These are phyloP conservation scores for Linderniella brevidens DNA, from an alignment of 257 asterid species.

Conservation along the genomic window DNA sequence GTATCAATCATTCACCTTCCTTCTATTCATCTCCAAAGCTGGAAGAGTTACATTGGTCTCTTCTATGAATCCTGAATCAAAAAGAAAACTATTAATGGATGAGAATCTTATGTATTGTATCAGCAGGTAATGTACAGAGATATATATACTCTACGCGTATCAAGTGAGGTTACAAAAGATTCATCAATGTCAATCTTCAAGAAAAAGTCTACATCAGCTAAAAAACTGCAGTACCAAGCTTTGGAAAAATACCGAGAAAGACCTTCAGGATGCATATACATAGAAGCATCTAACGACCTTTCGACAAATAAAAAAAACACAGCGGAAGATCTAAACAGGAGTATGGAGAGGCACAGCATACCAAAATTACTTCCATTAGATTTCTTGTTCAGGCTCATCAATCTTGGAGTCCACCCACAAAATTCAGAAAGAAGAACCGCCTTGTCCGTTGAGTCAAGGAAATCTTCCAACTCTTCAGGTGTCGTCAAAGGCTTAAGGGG, in stretches of 20 bases:
- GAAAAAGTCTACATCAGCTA: too few relatives aligned
- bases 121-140: too few relatives aligned
- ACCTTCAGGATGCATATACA: too few relatives aligned
- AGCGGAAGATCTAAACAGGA: conserved; percentile 3
- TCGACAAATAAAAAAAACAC: background rate
- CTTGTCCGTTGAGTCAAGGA: conserved; percentile 76
- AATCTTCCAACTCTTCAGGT: conserved; percentile 36
- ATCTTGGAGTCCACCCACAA: conserved; percentile 76
- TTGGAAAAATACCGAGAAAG: too few relatives aligned
- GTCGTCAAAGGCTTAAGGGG: conserved; percentile 46
- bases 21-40: conserved; percentile 30
- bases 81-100: too few relatives aligned
- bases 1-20: conserved; percentile 76
- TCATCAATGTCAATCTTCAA: too few relatives aligned
- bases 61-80: background rate
- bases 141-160: too few relatives aligned
- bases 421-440: conserved; percentile 67
- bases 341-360: conserved; percentile 12
- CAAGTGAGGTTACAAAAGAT: too few relatives aligned
- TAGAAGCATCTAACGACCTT: conserved; percentile 4
- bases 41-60: conserved; percentile 40
- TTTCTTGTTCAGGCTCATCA: conserved; percentile 31
- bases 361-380: conserved; percentile 22
- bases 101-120: too few relatives aligned
- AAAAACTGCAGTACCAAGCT: too few relatives aligned